Evolutionary conservation across 352 stramenopile genomes (phyloP).

Genomic region (Globisporangium uncinulatum): DNA sequence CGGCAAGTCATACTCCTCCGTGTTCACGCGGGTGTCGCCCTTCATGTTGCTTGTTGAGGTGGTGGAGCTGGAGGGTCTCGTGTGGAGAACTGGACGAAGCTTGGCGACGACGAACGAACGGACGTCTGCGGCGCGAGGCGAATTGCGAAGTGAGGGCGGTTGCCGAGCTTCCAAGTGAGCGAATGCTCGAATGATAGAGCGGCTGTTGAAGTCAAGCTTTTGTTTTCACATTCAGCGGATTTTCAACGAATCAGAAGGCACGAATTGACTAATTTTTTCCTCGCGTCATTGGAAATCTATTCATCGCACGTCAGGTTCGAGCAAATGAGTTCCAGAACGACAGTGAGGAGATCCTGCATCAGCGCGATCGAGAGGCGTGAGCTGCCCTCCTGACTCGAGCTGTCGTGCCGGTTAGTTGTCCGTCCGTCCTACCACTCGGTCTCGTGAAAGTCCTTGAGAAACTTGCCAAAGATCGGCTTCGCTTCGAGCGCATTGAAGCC

Average conservation of each 20-base stretch:
- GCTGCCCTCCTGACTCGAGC: background rate
- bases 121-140: slow-evolving; percentile 8
- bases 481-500: slow-evolving; percentile 54
- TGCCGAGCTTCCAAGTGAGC: background rate
- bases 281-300: no score
- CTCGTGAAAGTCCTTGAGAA: slow-evolving; percentile 89
- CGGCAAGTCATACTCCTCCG: slow-evolving; percentile 54
- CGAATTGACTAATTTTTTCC: no score
- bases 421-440: slow-evolving; percentile 71
- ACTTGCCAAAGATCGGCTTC: slow-evolving; percentile 69
- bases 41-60: slow-evolving; percentile 33
- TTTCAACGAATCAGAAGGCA: no score
- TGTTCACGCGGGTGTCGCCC: slow-evolving; percentile 57
- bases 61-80: background rate
- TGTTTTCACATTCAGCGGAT: no score
- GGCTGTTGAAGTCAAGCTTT: no score
- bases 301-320: no score
- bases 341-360: no score
- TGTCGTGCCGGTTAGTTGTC: background rate
- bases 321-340: no score
- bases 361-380: background rate
- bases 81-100: background rate
- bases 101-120: background rate
- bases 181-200: no score
- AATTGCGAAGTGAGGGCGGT: slow-evolving; percentile 19